Base-by-base conservation (phyloP, 805 yeast species). In the Wickerhamomyces mucosus region DNA sequence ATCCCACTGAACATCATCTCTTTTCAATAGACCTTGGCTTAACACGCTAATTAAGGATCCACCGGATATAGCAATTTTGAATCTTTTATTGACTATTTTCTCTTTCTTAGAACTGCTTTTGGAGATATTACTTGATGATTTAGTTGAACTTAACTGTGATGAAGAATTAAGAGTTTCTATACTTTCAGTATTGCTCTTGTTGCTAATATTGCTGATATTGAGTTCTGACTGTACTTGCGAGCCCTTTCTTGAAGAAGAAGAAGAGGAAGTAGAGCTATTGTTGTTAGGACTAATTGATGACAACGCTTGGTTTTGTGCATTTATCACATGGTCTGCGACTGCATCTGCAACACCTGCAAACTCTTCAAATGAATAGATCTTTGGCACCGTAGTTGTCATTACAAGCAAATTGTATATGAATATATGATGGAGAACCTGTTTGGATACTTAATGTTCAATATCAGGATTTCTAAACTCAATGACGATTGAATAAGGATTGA, bases 341-440 rank as follows among this genome's bases (percentile, higher is more conserved):
- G 97, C 97, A 33, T 82, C 94, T 3, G 97, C 96, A 20, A 89
- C 96, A 13, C 83, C 92, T 18, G 75, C 65, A 49, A 84, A 78
- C 55, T 82, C 94, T 27, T 86, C 92, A 55, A 92, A 89, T 31
- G 96, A 83, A 67, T 84, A 88, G 32, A 89, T 79, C 39, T 85
- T 75, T 14, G 98, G 97, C 16, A 86, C 95, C 6, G 95, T 82
- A 4, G 95, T 83, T 3, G 95, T 84, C 95, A 85, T 85, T 19
- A 20, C 21, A 12, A 18, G 28, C 12, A n/a, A n/a, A n/a, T n/a
- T n/a, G n/a, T n/a, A n/a, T n/a, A n/a, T n/a, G n/a, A n/a, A n/a
- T n/a, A n/a, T n/a, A n/a, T n/a, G n/a, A n/a, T n/a, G n/a, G n/a
- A n/a, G n/a, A n/a, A n/a, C n/a, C n/a, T n/a, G n/a, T n/a, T n/a